phyloP scores from a whole-genome alignment of 129 eudicot genomes.

The Centella asiatica region DNA sequence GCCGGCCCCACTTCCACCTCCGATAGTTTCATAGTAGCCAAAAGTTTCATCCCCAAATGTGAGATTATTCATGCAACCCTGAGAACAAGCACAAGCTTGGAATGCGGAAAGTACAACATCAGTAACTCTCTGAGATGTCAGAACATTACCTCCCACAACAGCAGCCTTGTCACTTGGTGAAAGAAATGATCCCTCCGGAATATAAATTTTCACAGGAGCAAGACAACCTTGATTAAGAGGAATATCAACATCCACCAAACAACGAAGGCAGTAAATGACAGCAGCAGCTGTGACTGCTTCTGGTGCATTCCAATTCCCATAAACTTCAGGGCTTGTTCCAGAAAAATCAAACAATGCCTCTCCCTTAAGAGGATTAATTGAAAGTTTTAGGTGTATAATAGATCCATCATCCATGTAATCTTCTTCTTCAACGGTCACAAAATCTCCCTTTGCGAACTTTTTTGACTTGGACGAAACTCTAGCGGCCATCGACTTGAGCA shows the following conservation, averaged over 20 bases:
- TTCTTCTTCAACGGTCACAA: constrained; percentile 62
- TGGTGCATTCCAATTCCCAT: constrained; percentile 98
- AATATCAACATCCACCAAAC: constrained; percentile 82
- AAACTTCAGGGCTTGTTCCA: constrained; percentile 91
- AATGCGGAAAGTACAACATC: constrained; percentile 89
- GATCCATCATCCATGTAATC: constrained; percentile 99
- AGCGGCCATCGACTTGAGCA: constrained; percentile 77
- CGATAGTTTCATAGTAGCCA: constrained; percentile 93
- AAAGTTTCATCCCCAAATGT: constrained; percentile 93
- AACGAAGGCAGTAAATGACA: constrained; percentile 83
- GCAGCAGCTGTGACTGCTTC: constrained; percentile 99
- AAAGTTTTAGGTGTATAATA: constrained; percentile 62
- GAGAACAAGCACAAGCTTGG: constrained; percentile 95
- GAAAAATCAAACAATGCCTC: constrained; percentile 86
- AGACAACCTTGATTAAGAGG: constrained; percentile 94
- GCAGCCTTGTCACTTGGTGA: constrained; percentile 98
- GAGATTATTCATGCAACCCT: constrained; percentile 95
- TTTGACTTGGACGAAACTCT: constrained; percentile 38
- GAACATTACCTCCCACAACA: constrained; percentile 94
- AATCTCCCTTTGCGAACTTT: constrained; percentile 15
- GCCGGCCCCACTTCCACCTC: constrained; percentile 98
- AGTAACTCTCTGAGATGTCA: constrained; percentile 85
- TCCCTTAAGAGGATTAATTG: constrained; percentile 58
- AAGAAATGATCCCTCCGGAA: constrained; percentile 74
- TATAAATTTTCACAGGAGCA: constrained; percentile 71